These are phyloP conservation scores for Jaltomata sinuosa DNA, from an alignment of 257 asterid species.

Conservation along the genomic window DNA sequence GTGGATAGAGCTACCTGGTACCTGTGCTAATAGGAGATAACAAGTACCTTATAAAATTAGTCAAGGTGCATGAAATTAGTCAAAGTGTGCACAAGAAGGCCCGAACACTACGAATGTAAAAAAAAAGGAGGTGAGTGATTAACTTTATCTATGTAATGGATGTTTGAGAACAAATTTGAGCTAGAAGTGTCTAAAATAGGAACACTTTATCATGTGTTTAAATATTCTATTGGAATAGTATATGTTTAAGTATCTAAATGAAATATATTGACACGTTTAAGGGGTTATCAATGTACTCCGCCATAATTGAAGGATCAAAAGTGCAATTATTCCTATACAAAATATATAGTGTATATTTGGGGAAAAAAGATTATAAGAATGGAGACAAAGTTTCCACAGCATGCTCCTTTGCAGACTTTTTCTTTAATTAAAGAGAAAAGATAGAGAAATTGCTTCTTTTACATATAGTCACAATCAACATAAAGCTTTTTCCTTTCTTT, in stretches of 20 bases:
- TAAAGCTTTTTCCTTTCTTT: conserved; percentile 31
- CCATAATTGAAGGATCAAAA: background rate
- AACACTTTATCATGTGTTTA: background rate
- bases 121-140: background rate
- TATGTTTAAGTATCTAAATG: background rate
- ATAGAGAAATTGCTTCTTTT: conserved; percentile 25
- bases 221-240: background rate
- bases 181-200: background rate
- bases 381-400: conserved; percentile 95
- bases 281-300: background rate
- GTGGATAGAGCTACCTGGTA: background rate
- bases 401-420: conserved; percentile 59
- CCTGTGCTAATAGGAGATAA: background rate
- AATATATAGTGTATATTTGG: background rate
- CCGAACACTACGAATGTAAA: background rate
- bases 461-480: conserved; percentile 50
- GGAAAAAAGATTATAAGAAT: conserved; percentile 3
- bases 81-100: too few species aligned
- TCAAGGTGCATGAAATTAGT: background rate
- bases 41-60: background rate
- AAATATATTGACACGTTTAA: background rate
- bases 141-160: background rate
- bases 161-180: background rate
- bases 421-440: conserved; percentile 34
- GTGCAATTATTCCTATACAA: background rate